Percentiles rank a stretch among this genome's conserved stretches.
Conservation (phyloP, 1,284 basidiomycete species). For the Athelia psychrophila region DNA sequence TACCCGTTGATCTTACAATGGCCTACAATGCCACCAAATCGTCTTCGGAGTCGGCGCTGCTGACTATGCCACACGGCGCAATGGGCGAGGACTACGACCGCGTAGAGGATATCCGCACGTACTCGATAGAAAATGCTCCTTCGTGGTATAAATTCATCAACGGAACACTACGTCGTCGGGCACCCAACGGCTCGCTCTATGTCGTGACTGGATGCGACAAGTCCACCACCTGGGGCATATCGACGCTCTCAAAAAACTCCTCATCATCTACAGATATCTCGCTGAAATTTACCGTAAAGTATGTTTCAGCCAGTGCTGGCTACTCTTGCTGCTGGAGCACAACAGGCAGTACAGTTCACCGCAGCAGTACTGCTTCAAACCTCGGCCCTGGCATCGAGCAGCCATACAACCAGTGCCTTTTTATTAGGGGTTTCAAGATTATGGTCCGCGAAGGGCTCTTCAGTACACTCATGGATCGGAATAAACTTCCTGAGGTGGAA, state of each 20-base stretch:
- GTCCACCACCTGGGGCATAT: background rate
- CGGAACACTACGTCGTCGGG: background rate
- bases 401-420: background rate
- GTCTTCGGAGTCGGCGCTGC: background rate
- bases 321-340: background rate
- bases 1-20: background rate
- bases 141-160: background rate
- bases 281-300: background rate
- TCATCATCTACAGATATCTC: conserved; percentile 36
- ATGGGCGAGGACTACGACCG: background rate
- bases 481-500: background rate
- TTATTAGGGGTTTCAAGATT: background rate
- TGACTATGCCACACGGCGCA: background rate
- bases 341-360: background rate
- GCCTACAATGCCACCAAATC: background rate
- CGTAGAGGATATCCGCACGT: background rate
- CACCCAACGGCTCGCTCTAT: background rate
- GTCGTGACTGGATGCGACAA: background rate
- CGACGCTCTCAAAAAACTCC: background rate
- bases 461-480: background rate
- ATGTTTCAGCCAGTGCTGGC: background rate
- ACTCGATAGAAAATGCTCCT: background rate
- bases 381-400: background rate
- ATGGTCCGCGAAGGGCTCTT: background rate
- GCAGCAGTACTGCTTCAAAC: background rate